A percentile compares a stretch with the other conserved stretches of the same genome.
Evolutionary conservation across 495 filamentous ascomycete species (phyloP).

Genomic region (Penicillium arizonense): DNA sequence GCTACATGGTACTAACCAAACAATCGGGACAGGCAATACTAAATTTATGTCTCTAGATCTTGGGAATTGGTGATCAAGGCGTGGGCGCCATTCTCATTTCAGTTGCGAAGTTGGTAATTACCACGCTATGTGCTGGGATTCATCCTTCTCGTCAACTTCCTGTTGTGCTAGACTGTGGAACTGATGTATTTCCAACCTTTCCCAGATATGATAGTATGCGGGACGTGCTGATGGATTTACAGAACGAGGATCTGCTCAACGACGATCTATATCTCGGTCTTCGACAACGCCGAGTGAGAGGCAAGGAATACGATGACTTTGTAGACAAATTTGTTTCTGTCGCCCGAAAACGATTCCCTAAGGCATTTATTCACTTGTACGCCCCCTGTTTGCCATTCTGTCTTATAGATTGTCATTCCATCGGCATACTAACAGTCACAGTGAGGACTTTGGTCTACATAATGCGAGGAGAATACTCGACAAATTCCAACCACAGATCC

Average conservation of each 20-base stretch:
- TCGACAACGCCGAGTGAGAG: slow-evolving; percentile 59
- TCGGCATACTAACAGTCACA: slow-evolving; percentile 9
- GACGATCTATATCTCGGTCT: slow-evolving; percentile 83
- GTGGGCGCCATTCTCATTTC: slow-evolving; percentile 84
- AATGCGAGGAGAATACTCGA: slow-evolving; percentile 71
- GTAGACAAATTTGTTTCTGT: slow-evolving; percentile 71
- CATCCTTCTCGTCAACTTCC: slow-evolving; percentile 78
- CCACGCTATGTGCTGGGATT: slow-evolving; percentile 81
- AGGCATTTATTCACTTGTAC: slow-evolving; percentile 81
- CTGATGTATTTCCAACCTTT: slow-evolving; percentile 49
- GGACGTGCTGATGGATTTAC: slow-evolving; percentile 7
- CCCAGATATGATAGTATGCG: neutral
- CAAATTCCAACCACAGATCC: slow-evolving; percentile 64
- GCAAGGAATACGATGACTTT: slow-evolving; percentile 75
- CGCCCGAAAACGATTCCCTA: slow-evolving; percentile 68
- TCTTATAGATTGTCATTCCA: neutral
- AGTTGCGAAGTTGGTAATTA: slow-evolving; percentile 77
- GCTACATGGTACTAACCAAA: neutral
- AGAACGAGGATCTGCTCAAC: slow-evolving; percentile 73
- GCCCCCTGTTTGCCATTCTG: neutral
- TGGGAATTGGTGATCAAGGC: slow-evolving; percentile 91
- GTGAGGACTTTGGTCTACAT: slow-evolving; percentile 57
- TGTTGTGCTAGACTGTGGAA: slow-evolving; percentile 85
- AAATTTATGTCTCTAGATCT: slow-evolving; percentile 55
- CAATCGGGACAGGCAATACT: slow-evolving; percentile 20